These are phyloP conservation scores for Gossypium davidsonii DNA, from an alignment of 441 rosid genomes.

Conservation along the genomic window DNA sequence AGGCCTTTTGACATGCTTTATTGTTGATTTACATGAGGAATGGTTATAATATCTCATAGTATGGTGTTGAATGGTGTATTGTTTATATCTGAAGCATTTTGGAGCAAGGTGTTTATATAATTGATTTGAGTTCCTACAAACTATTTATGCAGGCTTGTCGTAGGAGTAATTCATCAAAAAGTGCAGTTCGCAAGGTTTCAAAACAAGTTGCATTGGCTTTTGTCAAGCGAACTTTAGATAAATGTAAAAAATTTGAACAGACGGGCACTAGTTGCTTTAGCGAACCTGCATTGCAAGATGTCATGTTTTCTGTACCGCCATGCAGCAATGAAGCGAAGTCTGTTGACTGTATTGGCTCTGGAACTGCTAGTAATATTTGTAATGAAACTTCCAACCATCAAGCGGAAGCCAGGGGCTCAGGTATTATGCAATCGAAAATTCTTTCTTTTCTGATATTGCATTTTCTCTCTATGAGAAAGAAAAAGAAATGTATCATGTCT, in stretches of 20 bases:
- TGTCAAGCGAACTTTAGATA: slow-evolving; percentile 61
- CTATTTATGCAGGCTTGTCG: slow-evolving; percentile 59
- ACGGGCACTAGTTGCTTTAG: slow-evolving; percentile 72
- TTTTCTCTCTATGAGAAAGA: neutral
- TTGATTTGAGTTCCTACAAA: neutral
- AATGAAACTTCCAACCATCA: slow-evolving; percentile 66
- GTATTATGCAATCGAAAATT: slow-evolving; percentile 34
- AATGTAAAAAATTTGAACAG: slow-evolving; percentile 67
- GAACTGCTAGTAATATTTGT: slow-evolving; percentile 82
- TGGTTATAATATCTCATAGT: neutral
- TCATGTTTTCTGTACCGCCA: slow-evolving; percentile 51
- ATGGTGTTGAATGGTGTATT: neutral
- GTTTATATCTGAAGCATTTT: neutral
- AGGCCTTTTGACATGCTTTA: neutral
- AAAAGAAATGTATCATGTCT: neutral
- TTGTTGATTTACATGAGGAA: slow-evolving; percentile 3
- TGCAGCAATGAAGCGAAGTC: slow-evolving; percentile 71
- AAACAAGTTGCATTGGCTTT: slow-evolving; percentile 71
- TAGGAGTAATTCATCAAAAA: slow-evolving; percentile 53
- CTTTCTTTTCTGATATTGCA: neutral
- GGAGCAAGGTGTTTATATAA: neutral
- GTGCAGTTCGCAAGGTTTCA: slow-evolving; percentile 57
- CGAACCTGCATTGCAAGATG: slow-evolving; percentile 66
- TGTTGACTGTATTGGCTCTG: slow-evolving; percentile 80
- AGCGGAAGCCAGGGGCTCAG: slow-evolving; percentile 71